These are phyloP conservation scores for Brettanomyces anomalus DNA, from an alignment of 805 yeast genomes.

Conservation along the genomic window DNA sequence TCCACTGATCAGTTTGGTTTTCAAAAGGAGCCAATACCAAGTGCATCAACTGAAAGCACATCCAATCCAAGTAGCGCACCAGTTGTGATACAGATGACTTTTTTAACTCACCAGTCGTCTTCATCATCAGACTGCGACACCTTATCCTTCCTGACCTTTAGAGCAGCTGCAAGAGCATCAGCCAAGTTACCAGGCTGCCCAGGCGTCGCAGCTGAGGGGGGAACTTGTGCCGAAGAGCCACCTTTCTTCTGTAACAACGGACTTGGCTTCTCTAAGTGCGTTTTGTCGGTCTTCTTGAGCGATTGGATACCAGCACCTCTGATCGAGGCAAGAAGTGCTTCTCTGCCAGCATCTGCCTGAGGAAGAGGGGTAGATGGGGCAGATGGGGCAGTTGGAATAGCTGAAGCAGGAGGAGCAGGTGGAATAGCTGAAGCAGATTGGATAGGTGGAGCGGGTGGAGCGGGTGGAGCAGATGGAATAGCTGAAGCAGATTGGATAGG, in stretches of 20 bases:
- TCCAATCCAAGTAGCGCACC: too few species aligned
- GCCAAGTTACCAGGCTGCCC: slow-evolving; percentile 38
- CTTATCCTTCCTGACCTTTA: slow-evolving; percentile 72
- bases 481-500: slow-evolving; percentile 1
- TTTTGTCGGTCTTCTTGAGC: slow-evolving; percentile 71
- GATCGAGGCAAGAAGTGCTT: slow-evolving; percentile 80
- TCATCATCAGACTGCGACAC: slow-evolving; percentile 79
- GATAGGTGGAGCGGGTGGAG: slow-evolving; percentile 28
- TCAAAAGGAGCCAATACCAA: too few species aligned
- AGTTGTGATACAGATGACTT: too few species aligned
- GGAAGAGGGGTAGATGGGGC: slow-evolving; percentile 16
- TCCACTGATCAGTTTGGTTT: too few species aligned
- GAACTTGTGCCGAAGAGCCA: slow-evolving; percentile 33
- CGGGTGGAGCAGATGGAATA: slow-evolving; percentile 27
- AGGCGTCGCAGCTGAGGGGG: slow-evolving; percentile 31
- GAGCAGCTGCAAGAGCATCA: slow-evolving; percentile 50
- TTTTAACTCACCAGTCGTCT: slow-evolving; percentile 53
- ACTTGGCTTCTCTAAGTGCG: slow-evolving; percentile 74
- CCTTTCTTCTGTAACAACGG: slow-evolving; percentile 63
- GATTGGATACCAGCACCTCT: slow-evolving; percentile 67
- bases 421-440: slow-evolving; percentile 13
- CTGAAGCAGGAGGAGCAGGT: slow-evolving; percentile 21
- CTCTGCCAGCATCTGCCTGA: slow-evolving; percentile 39
- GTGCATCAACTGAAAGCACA: too few species aligned
- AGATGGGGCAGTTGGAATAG: slow-evolving; percentile 14